These are phyloP conservation scores for Metarhizium robertsii DNA, from an alignment of 2,329 filamentous ascomycete species.

Conservation along the genomic window DNA sequence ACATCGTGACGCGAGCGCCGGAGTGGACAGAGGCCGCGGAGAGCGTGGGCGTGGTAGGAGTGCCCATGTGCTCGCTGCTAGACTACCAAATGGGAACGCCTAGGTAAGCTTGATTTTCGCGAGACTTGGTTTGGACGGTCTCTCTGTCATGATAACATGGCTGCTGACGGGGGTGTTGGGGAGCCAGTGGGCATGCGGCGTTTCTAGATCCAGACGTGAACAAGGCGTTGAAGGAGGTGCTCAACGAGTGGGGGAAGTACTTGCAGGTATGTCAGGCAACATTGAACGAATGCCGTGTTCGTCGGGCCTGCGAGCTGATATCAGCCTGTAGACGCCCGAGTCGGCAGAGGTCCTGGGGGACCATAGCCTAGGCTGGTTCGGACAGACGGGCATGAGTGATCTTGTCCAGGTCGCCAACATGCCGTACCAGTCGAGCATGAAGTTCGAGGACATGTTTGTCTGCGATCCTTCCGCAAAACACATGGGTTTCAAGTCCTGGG, in stretches of 20 bases:
- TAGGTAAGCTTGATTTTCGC: conserved; percentile 21
- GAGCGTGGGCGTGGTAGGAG: conserved; percentile 41
- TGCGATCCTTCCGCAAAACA: conserved; percentile 46
- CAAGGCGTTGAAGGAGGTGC: conserved; percentile 40
- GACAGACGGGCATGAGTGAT: conserved; percentile 35
- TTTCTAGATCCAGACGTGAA: conserved; percentile 48
- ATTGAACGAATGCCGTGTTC: background rate
- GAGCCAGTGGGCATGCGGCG: conserved; percentile 36
- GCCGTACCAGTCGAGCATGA: conserved; percentile 28
- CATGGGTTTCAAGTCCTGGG: conserved; percentile 59
- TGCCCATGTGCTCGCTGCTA: conserved; percentile 44
- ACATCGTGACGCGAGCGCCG: conserved; percentile 41
- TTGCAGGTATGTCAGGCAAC: conserved; percentile 26
- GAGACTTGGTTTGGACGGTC: too few relatives aligned
- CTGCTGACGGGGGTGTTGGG: background rate
- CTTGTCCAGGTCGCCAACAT: conserved; percentile 43
- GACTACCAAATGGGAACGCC: conserved; percentile 48
- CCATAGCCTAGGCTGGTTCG: conserved; percentile 44
- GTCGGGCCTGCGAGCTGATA: background rate
- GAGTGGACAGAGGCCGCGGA: conserved; percentile 44
- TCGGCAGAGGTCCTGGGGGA: conserved; percentile 41
- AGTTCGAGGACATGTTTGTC: conserved; percentile 50
- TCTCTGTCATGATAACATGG: background rate
- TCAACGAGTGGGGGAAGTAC: conserved; percentile 49
- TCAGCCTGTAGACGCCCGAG: conserved; percentile 30